Evolutionary conservation across 768 basidiomycete species (phyloP).

Genomic region (Clathrus columnatus): DNA sequence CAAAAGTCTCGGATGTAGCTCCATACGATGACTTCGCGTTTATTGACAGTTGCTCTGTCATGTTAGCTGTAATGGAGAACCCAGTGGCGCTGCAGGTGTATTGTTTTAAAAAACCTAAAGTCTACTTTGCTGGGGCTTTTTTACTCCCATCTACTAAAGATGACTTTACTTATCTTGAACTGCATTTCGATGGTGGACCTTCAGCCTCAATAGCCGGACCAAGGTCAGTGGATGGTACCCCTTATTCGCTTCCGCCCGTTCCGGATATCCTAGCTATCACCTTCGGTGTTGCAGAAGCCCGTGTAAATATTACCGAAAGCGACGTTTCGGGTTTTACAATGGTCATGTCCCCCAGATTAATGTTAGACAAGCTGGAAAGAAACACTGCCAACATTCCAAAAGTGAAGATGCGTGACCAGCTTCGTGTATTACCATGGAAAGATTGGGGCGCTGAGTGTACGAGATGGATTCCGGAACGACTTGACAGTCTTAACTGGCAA

Average conservation of each 20-base stretch:
- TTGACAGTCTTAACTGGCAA: neutral
- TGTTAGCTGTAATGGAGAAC: neutral
- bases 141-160: neutral
- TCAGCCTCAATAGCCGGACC: neutral
- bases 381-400: neutral
- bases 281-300: neutral
- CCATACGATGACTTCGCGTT: constrained; percentile 6
- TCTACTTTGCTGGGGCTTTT: neutral
- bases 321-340: constrained; percentile 1
- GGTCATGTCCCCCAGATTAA: constrained; percentile 5
- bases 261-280: neutral
- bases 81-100: neutral
- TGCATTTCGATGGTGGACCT: constrained; percentile 3
- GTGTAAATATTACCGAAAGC: neutral
- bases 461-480: neutral
- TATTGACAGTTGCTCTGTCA: neutral
- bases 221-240: constrained; percentile 7
- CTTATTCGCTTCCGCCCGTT: neutral
- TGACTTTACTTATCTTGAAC: neutral
- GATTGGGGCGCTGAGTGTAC: constrained; percentile 6
- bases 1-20: neutral
- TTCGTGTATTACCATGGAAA: neutral
- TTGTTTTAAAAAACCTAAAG: neutral
- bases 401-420: neutral
- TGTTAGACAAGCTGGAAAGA: neutral